Conservation (phyloP, 1,284 basidiomycete genomes). For the Irpex rosettiformis region DNA sequence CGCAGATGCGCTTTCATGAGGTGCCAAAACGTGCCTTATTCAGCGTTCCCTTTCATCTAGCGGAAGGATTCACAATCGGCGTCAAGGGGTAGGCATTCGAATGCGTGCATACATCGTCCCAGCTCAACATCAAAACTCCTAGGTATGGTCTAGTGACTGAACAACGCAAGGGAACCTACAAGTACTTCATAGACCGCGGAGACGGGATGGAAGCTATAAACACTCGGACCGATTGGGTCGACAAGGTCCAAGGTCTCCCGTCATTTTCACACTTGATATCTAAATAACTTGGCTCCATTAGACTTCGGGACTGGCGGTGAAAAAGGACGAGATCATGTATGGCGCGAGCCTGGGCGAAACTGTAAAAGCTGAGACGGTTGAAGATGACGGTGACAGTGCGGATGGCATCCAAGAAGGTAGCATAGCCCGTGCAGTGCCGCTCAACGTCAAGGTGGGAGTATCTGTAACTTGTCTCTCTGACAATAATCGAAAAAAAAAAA, state of each 20-base stretch:
- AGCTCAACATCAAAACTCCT: slow-evolving; percentile 1
- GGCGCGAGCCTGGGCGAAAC: slow-evolving; percentile 57
- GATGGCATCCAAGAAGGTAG: slow-evolving; percentile 37
- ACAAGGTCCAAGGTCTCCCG: slow-evolving; percentile 52
- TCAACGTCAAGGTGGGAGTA: not conserved
- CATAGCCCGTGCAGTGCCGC: slow-evolving; percentile 38
- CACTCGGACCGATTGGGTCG: slow-evolving; percentile 70
- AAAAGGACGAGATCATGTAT: slow-evolving; percentile 43
- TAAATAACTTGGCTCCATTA: not conserved
- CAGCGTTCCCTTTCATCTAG: slow-evolving; percentile 79
- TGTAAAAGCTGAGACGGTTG: slow-evolving; percentile 36
- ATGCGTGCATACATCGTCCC: not conserved
- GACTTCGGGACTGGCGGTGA: not conserved
- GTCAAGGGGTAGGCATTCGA: slow-evolving; percentile 73
- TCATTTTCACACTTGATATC: not conserved
- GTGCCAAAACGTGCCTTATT: slow-evolving; percentile 88
- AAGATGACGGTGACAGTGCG: slow-evolving; percentile 34
- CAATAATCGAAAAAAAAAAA: too few relatives aligned
- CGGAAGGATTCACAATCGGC: slow-evolving; percentile 80
- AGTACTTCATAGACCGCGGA: slow-evolving; percentile 78
- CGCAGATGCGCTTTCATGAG: slow-evolving; percentile 82
- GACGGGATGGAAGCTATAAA: slow-evolving; percentile 73
- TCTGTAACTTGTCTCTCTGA: not conserved
- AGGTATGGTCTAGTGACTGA: slow-evolving; percentile 87
- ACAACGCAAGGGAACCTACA: slow-evolving; percentile 78